Conservation (phyloP, 164 flowering plant species). For the Macadamia integrifolia region DNA sequence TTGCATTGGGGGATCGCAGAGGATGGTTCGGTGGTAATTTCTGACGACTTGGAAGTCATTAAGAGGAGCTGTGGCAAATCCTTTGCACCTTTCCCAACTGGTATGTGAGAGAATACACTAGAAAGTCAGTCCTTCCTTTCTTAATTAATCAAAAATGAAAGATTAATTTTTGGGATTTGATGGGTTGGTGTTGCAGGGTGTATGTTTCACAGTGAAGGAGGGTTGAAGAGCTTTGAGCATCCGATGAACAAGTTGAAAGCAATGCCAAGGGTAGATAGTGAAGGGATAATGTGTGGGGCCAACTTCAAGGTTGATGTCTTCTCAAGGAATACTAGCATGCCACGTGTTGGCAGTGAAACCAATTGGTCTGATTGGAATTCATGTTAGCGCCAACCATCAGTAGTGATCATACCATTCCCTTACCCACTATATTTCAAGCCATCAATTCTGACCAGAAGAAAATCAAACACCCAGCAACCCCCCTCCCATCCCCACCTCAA, state of each 20-base stretch:
- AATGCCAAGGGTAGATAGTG: slow-evolving; percentile 89
- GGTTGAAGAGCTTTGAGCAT: slow-evolving; percentile 91
- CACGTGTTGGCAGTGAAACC: slow-evolving; percentile 73
- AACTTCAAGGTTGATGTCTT: slow-evolving; percentile 76
- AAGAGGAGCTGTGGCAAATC: slow-evolving; percentile 87
- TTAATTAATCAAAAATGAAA: no score
- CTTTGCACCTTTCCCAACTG: slow-evolving; percentile 86
- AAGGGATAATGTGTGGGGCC: slow-evolving; percentile 87
- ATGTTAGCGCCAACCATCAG: background rate
- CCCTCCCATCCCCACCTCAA: no score
- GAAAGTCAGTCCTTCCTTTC: no score
- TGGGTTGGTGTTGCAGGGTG: slow-evolving; percentile 44
- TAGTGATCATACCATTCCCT: no score
- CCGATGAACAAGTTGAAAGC: slow-evolving; percentile 90
- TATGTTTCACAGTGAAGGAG: slow-evolving; percentile 87
- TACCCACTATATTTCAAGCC: no score
- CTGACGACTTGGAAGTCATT: slow-evolving; percentile 69
- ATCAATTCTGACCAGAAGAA: no score
- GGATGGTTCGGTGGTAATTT: slow-evolving; percentile 88
- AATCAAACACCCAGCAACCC: no score
- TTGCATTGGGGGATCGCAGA: slow-evolving; percentile 89
- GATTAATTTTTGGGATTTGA: no score
- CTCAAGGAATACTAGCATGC: slow-evolving; percentile 64
- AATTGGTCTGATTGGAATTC: slow-evolving; percentile 54
- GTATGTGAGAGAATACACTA: slow-evolving; percentile 24